Percentiles rank a stretch among this genome's conserved stretches.
phyloP scores from a whole-genome alignment of 306 rosid genomes.

The Canavalia gladiata region DNA sequence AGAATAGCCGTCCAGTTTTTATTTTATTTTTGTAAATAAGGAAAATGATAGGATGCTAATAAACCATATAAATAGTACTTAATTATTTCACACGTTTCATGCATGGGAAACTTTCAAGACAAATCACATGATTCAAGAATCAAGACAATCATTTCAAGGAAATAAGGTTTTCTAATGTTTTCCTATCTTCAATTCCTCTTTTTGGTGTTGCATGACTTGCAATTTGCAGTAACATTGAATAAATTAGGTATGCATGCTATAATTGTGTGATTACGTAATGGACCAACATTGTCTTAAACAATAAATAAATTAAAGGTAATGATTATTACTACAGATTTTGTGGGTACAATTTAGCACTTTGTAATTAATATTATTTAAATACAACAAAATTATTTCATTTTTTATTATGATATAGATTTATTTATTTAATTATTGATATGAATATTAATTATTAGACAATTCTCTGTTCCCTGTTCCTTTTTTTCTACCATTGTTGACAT shows the following conservation, averaged over 20 bases:
- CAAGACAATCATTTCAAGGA: slow-evolving; percentile 38
- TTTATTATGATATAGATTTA: not conserved
- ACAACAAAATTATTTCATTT: not conserved
- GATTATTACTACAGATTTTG: not conserved
- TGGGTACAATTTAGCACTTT: not conserved
- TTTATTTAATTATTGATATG: not conserved
- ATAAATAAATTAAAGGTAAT: not conserved
- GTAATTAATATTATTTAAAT: not conserved
- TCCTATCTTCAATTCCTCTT: not conserved
- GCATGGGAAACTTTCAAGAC: slow-evolving; percentile 49
- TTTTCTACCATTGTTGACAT: not conserved
- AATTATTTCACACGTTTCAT: slow-evolving; percentile 33
- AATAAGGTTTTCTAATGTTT: not conserved
- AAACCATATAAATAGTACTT: not conserved
- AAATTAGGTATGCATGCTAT: slow-evolving; percentile 36
- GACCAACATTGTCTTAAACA: slow-evolving; percentile 7
- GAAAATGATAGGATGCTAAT: slow-evolving; percentile 34
- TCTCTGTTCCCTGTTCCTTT: not conserved
- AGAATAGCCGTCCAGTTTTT: slow-evolving; percentile 30
- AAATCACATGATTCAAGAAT: slow-evolving; percentile 34
- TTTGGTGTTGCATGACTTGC: slow-evolving; percentile 15
- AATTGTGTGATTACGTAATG: slow-evolving; percentile 34
- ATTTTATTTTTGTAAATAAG: slow-evolving; percentile 22
- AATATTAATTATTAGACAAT: not conserved
- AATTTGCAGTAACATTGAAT: slow-evolving; percentile 1